Base-by-base conservation (phyloP, 176 grass and related monocot species). In the Ensete ventricosum region DNA sequence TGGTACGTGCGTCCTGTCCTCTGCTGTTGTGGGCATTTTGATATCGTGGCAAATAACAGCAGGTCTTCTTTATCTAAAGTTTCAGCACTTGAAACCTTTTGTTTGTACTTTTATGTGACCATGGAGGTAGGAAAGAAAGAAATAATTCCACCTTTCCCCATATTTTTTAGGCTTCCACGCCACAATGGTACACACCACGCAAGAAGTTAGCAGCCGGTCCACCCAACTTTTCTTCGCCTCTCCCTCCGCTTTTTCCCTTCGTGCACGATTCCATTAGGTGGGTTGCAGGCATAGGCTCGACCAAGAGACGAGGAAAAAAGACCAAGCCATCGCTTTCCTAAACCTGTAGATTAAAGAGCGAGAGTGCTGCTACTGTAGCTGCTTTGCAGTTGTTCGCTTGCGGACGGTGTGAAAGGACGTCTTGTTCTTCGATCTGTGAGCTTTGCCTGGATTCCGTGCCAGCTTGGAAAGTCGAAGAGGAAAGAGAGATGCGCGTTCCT, bases 291-390 rank as follows among this genome's bases (percentile, higher is more conserved):
- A 64, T 3, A 64, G 1, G 20, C 20, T 64, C 60, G 9, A 64
- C 20, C 60, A 2, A 11, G 19, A 64, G 60, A 64, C 60, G 60
- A 21, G 20, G n/a, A 12, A 64, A 64, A 64, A 24, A 64, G 60
- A 64, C 60, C 60, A 64, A 64, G 20, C 20, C 20, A 64, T 64
- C 60, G 20, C 60, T 64, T 64, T 64, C 60, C 60, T 24, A 64
- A 23, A 22, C 20, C 60, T 64, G 23, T 64, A 64, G 16, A 12
- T 19, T 19, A 22, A 21, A 9, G 60, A 20, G 5, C n/a, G 23
- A 64, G 60, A 63, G 60, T 10, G 23, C 11, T 19, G 60, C 20
- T 24, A 22, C 60, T 10, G 23, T 21, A 24, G 60, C 20, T 64
- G 60, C 20, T 22, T 64, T 22, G 60, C 60, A 64, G 23, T 64